Evolutionary conservation across 495 filamentous ascomycete genomes (phyloP).

Genomic region (Xanthoparmelia taractica): DNA sequence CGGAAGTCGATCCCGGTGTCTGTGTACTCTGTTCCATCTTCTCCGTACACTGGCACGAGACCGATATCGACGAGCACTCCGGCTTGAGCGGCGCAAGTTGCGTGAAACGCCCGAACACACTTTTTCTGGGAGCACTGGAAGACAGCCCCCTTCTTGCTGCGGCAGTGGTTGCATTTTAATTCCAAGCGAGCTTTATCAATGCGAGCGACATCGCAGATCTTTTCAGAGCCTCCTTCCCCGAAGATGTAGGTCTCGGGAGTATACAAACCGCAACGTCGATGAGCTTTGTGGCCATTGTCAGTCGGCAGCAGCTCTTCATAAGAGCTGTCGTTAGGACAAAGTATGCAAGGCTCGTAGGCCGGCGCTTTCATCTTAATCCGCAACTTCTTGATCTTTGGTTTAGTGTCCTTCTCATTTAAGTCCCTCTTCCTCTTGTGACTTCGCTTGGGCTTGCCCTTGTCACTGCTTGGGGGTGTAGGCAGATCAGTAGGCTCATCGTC

Average conservation of each 20-base stretch:
- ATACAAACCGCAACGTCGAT: conserved; percentile 82
- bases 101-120: conserved; percentile 88
- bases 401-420: conserved; percentile 42
- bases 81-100: conserved; percentile 84
- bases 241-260: conserved; percentile 86
- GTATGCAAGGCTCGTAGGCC: conserved; percentile 74
- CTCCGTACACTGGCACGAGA: conserved; percentile 74
- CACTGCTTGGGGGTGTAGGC: conserved; percentile 71
- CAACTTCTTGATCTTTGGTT: conserved; percentile 64
- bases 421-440: conserved; percentile 53
- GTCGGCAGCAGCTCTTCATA: conserved; percentile 78
- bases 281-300: conserved; percentile 78
- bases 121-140: conserved; percentile 97
- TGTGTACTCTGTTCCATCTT: conserved; percentile 86
- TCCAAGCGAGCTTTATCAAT: conserved; percentile 84
- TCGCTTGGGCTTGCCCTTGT: conserved; percentile 51
- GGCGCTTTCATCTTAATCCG: conserved; percentile 60
- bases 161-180: conserved; percentile 89
- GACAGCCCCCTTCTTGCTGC: conserved; percentile 84
- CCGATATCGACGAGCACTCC: conserved; percentile 87
- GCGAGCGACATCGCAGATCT: conserved; percentile 64
- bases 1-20: conserved; percentile 83
- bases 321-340: conserved; percentile 89
- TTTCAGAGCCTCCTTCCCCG: conserved; percentile 60
- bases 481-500: conserved; percentile 57